Conservation (phyloP, 2,329 filamentous ascomycete species). For the Chrysosporium keratinophilum region DNA sequence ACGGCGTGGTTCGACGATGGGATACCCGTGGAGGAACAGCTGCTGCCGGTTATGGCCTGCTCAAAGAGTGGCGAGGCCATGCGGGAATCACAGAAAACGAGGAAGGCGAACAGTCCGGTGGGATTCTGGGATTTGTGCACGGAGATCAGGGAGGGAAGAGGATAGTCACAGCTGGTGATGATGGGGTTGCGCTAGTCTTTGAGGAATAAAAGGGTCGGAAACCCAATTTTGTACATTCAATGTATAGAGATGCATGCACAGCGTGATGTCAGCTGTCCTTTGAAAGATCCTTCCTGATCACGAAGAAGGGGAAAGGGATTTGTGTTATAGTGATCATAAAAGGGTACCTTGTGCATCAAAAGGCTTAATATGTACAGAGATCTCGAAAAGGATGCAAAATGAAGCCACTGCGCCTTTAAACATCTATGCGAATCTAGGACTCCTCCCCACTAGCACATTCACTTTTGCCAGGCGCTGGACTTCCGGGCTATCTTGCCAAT, state of each 20-base stretch:
- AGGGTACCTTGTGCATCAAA: neutral
- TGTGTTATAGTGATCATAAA: slow-evolving; percentile 3
- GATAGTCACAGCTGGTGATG: slow-evolving; percentile 84
- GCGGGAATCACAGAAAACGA: slow-evolving; percentile 31
- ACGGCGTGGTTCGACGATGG: slow-evolving; percentile 84
- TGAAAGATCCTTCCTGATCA: neutral
- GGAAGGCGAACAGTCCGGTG: slow-evolving; percentile 69
- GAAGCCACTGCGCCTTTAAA: slow-evolving; percentile 2
- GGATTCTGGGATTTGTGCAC: slow-evolving; percentile 85
- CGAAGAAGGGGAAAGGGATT: neutral
- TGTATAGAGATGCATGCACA: neutral
- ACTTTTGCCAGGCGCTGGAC: neutral
- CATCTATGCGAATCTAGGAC: neutral
- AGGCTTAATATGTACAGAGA: slow-evolving; percentile 6
- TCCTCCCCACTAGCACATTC: neutral
- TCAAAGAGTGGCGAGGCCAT: slow-evolving; percentile 87
- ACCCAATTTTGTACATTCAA: neutral
- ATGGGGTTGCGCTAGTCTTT: slow-evolving; percentile 45
- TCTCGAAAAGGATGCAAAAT: neutral
- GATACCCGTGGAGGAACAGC: slow-evolving; percentile 62
- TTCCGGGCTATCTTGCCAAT: neutral
- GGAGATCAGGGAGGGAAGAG: slow-evolving; percentile 55
- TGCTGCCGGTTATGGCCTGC: slow-evolving; percentile 56
- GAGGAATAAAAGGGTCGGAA: slow-evolving; percentile 23
- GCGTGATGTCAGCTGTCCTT: neutral